Conservation (phyloP, 371 early-diverging fungal species). For the Lichtheimia ornata region DNA sequence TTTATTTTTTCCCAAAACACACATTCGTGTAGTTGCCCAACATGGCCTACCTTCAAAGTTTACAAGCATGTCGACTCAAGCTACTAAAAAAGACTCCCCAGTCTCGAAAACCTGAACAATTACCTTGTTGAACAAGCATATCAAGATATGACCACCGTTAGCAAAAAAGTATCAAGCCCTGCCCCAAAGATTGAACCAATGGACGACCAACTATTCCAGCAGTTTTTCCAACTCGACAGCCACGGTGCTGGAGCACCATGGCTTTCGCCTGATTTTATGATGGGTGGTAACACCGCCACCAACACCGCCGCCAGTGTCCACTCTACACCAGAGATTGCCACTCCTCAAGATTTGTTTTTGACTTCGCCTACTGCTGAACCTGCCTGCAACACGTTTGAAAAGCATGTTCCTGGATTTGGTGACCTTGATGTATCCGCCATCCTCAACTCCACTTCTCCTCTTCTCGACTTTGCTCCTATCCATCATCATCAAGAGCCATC, state of each 20-base stretch:
- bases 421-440: slow-evolving; percentile 21
- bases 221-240: slow-evolving; percentile 19
- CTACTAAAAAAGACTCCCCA: slow-evolving; percentile 22
- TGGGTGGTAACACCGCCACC: too few species aligned
- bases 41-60: slow-evolving; percentile 23
- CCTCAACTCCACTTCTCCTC: slow-evolving; percentile 13
- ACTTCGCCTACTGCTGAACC: slow-evolving; percentile 10
- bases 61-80: slow-evolving; percentile 18
- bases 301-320: slow-evolving; percentile 13
- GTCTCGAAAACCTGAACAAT: slow-evolving; percentile 21
- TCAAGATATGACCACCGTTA: slow-evolving; percentile 5
- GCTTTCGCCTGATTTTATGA: slow-evolving; percentile 19
- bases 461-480: slow-evolving; percentile 5
- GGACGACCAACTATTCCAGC: slow-evolving; percentile 20
- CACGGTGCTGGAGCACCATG: slow-evolving; percentile 12
- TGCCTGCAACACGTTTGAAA: slow-evolving; percentile 1
- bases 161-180: slow-evolving; percentile 3
- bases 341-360: slow-evolving; percentile 28
- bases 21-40: slow-evolving; percentile 15
- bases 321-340: slow-evolving; percentile 28
- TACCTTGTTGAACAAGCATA: slow-evolving; percentile 18
- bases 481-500: neutral
- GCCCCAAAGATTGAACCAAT: slow-evolving; percentile 9
- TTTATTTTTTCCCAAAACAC: slow-evolving; percentile 8
- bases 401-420: slow-evolving; percentile 2